phyloP scores from a whole-genome alignment of 768 basidiomycete species.

The Russula abietina region DNA sequence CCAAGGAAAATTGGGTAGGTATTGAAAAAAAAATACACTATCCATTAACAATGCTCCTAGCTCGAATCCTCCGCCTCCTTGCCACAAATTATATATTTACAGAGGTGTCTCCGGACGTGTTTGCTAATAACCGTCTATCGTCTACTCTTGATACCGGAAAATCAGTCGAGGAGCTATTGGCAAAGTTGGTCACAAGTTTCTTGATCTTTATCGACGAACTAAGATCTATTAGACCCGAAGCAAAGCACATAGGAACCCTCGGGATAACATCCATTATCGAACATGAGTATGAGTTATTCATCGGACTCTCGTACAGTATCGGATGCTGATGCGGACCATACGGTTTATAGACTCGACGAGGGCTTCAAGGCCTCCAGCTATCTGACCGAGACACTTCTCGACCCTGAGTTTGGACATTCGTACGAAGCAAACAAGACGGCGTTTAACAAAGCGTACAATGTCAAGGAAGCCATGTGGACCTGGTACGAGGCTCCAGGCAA shows the following conservation, averaged over 20 bases:
- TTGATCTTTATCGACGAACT: background rate
- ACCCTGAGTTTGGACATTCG: too few relatives aligned
- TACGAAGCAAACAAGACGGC: too few relatives aligned
- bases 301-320: background rate
- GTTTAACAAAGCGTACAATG: too few relatives aligned
- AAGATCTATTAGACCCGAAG: conserved; percentile 1
- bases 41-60: conserved; percentile 5
- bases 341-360: conserved; percentile 1
- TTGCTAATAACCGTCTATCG: conserved; percentile 29
- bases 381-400: conserved; percentile 26
- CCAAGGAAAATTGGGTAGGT: conserved; percentile 34
- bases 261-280: conserved; percentile 25
- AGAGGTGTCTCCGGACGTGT: conserved; percentile 29
- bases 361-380: conserved; percentile 25
- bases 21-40: background rate
- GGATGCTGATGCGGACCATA: background rate
- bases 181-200: conserved; percentile 4
- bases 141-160: conserved; percentile 28
- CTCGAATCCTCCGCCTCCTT: conserved; percentile 30
- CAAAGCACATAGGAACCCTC: conserved; percentile 24
- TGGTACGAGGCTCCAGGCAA: conserved; percentile 12
- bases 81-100: conserved; percentile 32
- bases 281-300: conserved; percentile 11
- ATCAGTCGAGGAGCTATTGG: conserved; percentile 23
- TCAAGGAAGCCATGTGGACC: too few relatives aligned